Base-by-base conservation (phyloP, 345 rosid species). In the Salix brachista region DNA sequence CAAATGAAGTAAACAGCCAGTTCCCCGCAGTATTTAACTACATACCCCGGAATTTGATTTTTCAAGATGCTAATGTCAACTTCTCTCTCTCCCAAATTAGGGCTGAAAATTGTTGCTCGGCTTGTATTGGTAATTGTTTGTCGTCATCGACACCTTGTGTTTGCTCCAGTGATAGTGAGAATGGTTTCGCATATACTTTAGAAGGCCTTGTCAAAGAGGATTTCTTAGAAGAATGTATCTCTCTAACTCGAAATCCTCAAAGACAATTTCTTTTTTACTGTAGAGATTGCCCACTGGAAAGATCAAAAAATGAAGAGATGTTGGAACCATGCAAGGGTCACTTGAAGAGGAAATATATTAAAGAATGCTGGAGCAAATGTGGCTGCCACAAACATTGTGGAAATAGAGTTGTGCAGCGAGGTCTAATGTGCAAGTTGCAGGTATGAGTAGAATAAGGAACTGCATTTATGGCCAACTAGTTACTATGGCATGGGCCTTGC, bases 341-440 rank as follows among this genome's bases (percentile, higher is more conserved):
- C 82, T 65, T 91, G 73, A 84, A 87, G 87, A 93, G 97, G 84
- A 90, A 81, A 75, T 83, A 81, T 67, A 92, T 92, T 65, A 89
- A 87, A 82, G 98, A 96, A 77, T 96, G 99, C 66, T 96, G 99
- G 98, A 86, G 79, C 69, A 93, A 86, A 82, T 96, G 99, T 85
- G 92, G 97, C 58, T 96, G 99, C 79, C 79, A 78, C 75, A 87
- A 83, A 75, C 87, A 67, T 48, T 96, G 99, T 81, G 94, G 97
- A 76, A 96, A 96, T 79, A 88, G 98, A 70, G 92, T 96, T 32
- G 90, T 93, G 80, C 99, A 96, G 85, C 92, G 91, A 68, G 97
- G 98, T 72, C 83, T 94, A 79, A 86, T 77, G 62, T 84, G 85
- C 85, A 89, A 88, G 83, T 77, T 93, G 76, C 98, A 96, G 97